Percentiles rank a stretch among this genome's conserved stretches.
Conservation (phyloP, 1,284 basidiomycete genomes). For the Megacollybia platyphylla region DNA sequence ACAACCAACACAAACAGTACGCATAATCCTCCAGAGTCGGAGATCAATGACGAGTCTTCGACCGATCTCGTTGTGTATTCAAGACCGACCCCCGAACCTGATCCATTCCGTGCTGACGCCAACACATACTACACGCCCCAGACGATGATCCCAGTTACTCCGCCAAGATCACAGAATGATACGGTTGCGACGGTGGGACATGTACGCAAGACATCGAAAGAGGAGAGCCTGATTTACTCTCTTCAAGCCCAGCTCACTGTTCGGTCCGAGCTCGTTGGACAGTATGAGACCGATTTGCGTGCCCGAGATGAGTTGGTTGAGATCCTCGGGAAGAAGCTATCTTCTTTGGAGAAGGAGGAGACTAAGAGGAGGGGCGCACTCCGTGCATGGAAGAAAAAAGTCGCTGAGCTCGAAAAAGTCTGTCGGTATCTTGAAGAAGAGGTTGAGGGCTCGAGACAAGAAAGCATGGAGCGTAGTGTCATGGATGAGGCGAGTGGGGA, state of each 20-base stretch:
- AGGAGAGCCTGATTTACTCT: slow-evolving; percentile 56
- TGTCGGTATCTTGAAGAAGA: slow-evolving; percentile 56
- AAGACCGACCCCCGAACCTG: slow-evolving; percentile 31
- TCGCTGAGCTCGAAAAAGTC: slow-evolving; percentile 52
- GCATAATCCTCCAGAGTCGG: slow-evolving; percentile 28
- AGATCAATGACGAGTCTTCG: slow-evolving; percentile 45
- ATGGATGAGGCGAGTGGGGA: slow-evolving; percentile 70
- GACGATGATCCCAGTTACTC: slow-evolving; percentile 53
- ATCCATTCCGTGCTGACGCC: slow-evolving; percentile 62
- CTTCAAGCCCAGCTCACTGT: slow-evolving; percentile 60
- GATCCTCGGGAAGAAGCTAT: slow-evolving; percentile 39
- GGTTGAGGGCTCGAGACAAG: slow-evolving; percentile 52
- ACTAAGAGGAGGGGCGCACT: slow-evolving; percentile 39
- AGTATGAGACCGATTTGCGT: slow-evolving; percentile 60
- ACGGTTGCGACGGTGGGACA: slow-evolving; percentile 25
- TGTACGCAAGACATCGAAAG: slow-evolving; percentile 47
- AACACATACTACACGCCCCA: slow-evolving; percentile 66
- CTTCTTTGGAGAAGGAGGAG: slow-evolving; percentile 44
- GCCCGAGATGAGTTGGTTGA: slow-evolving; percentile 60
- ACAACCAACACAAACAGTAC: background rate
- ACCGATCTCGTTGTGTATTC: slow-evolving; percentile 33
- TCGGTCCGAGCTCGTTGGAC: slow-evolving; percentile 55
- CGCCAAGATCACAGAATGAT: slow-evolving; percentile 22
- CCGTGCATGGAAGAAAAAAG: slow-evolving; percentile 58
- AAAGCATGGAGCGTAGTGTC: slow-evolving; percentile 56